Percentiles rank a stretch among this genome's conserved stretches.
Evolutionary conservation across 2,329 filamentous ascomycete genomes (phyloP).

Genomic region (Epichloe uncinata): DNA sequence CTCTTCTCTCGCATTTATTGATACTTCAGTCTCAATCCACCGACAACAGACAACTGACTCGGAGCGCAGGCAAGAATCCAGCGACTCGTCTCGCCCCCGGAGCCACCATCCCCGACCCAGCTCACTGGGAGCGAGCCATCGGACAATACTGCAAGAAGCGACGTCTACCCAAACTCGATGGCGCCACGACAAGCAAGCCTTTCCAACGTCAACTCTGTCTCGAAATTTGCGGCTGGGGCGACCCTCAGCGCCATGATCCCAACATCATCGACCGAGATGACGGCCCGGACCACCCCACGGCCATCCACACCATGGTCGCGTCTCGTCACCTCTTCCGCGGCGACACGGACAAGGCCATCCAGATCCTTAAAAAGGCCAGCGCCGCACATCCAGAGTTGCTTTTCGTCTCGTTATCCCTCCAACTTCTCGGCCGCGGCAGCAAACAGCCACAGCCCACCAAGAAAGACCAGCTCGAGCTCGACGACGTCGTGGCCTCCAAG

Average conservation of each 20-base stretch:
- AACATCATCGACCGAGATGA: slow-evolving; percentile 29
- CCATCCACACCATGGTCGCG: slow-evolving; percentile 57
- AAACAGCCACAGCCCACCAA: slow-evolving; percentile 18
- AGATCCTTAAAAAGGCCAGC: slow-evolving; percentile 56
- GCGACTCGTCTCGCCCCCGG: slow-evolving; percentile 32
- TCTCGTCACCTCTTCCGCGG: slow-evolving; percentile 65
- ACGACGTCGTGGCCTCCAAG: slow-evolving; percentile 45
- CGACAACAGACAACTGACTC: slow-evolving; percentile 6
- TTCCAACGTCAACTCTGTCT: slow-evolving; percentile 64
- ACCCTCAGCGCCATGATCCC: slow-evolving; percentile 31
- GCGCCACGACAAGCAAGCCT: slow-evolving; percentile 48
- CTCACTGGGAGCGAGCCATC: slow-evolving; percentile 49
- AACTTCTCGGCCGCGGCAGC: slow-evolving; percentile 43
- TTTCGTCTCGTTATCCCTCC: slow-evolving; percentile 54
- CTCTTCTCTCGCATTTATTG: not conserved
- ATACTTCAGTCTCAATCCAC: not conserved
- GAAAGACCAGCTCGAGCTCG: slow-evolving; percentile 42
- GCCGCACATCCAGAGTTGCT: slow-evolving; percentile 48
- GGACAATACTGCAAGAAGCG: slow-evolving; percentile 49
- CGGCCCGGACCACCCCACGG: slow-evolving; percentile 35
- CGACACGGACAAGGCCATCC: slow-evolving; percentile 52
- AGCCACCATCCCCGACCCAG: slow-evolving; percentile 30
- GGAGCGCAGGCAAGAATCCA: slow-evolving; percentile 32
- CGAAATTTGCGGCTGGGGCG: slow-evolving; percentile 62
- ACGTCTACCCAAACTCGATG: slow-evolving; percentile 49